Evolutionary conservation across 164 flowering plant genomes (phyloP).

Genomic region (Magnolia changhungtana): DNA sequence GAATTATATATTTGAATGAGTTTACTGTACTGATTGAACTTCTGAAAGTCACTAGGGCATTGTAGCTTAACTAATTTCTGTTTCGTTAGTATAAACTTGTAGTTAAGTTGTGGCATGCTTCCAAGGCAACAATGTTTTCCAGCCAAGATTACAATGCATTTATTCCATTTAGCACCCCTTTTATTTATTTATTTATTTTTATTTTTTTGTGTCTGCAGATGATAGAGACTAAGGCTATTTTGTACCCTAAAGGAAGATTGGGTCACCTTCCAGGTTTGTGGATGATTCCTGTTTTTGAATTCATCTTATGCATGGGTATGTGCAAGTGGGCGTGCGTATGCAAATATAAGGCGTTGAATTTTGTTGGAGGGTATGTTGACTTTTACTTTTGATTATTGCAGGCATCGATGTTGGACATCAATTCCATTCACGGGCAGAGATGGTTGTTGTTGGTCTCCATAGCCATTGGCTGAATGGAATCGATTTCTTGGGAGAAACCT

Average conservation of each 20-base stretch:
- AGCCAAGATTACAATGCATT: neutral
- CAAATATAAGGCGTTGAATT: neutral
- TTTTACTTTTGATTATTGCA: conserved; percentile 26
- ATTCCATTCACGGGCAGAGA: conserved; percentile 86
- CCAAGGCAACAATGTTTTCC: neutral
- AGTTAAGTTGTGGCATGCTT: neutral
- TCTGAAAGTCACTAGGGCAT: no score
- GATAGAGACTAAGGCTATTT: conserved; percentile 32
- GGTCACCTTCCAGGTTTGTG: conserved; percentile 74
- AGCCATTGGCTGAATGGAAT: conserved; percentile 93
- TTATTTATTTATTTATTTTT: no score
- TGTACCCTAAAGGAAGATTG: conserved; percentile 47
- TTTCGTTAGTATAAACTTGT: neutral
- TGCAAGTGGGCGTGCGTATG: neutral
- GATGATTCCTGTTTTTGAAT: neutral
- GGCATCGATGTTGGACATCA: conserved; percentile 84
- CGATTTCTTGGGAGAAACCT: conserved; percentile 57
- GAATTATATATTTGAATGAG: no score
- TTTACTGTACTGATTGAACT: no score
- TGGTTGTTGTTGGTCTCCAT: conserved; percentile 84
- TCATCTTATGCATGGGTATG: no score
- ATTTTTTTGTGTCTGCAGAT: conserved; percentile 44
- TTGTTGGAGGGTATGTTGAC: neutral
- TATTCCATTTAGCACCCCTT: neutral
- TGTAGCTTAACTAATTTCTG: no score